Evolutionary conservation across 306 rosid genomes (phyloP).

Genomic region (Corylus heterophylla): DNA sequence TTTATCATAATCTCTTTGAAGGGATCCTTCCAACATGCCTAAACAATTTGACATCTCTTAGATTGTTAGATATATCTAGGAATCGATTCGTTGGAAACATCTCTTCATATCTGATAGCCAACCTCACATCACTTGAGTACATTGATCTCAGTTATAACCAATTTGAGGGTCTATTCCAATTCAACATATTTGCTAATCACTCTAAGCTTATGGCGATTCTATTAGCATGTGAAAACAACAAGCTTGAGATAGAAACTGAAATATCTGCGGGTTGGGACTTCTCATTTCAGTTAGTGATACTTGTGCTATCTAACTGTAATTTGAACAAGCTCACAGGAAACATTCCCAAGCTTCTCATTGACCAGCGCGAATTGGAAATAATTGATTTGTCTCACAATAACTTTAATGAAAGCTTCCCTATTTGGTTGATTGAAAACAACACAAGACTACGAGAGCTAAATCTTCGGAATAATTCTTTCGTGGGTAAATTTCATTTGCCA

Average conservation of each 20-base stretch:
- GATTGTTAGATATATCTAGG: conserved; percentile 11
- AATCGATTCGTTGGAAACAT: conserved; percentile 20
- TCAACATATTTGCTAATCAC: conserved; percentile 22
- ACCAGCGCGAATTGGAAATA: background rate
- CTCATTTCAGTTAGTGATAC: conserved; percentile 15
- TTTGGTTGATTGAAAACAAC: conserved; percentile 13
- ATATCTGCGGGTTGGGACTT: background rate
- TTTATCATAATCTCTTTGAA: background rate
- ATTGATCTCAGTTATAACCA: conserved; percentile 15
- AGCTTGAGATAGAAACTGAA: conserved; percentile 24
- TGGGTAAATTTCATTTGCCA: background rate
- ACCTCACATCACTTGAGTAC: conserved; percentile 9
- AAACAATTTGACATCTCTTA: conserved; percentile 16
- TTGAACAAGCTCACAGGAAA: background rate
- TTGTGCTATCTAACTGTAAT: conserved; percentile 1
- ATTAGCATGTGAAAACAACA: conserved; percentile 4
- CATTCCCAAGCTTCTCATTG: background rate
- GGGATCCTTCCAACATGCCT: conserved; percentile 23
- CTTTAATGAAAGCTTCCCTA: background rate
- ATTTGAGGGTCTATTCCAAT: conserved; percentile 17
- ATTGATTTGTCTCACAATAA: conserved; percentile 11
- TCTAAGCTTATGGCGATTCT: conserved; percentile 13
- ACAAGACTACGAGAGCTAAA: background rate
- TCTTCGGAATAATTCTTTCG: conserved; percentile 7
- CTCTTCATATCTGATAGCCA: conserved; percentile 1